Evolutionary conservation across 2,329 filamentous ascomycete genomes (phyloP).

Genomic region (Calonectria henricotiae): DNA sequence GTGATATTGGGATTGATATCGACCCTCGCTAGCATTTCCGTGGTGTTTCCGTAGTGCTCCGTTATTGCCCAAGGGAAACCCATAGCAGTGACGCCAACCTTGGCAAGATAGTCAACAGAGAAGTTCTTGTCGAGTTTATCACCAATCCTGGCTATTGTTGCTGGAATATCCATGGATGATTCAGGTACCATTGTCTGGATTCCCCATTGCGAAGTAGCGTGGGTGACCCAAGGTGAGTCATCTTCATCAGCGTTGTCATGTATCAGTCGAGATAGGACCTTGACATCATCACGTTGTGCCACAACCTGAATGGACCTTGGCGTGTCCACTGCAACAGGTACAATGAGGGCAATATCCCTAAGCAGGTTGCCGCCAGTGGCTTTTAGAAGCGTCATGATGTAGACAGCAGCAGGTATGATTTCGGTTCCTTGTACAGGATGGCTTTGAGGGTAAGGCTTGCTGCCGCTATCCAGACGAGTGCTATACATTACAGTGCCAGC

Average conservation of each 20-base stretch:
- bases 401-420: slow-evolving; percentile 10
- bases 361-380: neutral
- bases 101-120: slow-evolving; percentile 2
- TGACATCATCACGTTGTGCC: neutral
- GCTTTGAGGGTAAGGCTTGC: slow-evolving; percentile 9
- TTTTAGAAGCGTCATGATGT: slow-evolving; percentile 10
- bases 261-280: neutral
- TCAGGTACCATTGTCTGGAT: neutral
- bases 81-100: neutral
- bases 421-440: slow-evolving; percentile 6
- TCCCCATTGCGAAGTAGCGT: neutral
- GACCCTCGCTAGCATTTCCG: slow-evolving; percentile 4
- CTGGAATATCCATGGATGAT: neutral
- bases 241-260: neutral
- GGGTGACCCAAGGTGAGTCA: neutral
- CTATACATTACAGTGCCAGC: neutral
- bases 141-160: neutral
- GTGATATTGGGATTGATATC: neutral
- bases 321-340: neutral
- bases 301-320: slow-evolving; percentile 1
- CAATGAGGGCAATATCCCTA: neutral
- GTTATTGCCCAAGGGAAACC: slow-evolving; percentile 4
- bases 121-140: neutral
- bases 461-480: neutral
- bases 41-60: neutral